Conservation (phyloP, 768 basidiomycete species). For the Saitozyma sp. region DNA sequence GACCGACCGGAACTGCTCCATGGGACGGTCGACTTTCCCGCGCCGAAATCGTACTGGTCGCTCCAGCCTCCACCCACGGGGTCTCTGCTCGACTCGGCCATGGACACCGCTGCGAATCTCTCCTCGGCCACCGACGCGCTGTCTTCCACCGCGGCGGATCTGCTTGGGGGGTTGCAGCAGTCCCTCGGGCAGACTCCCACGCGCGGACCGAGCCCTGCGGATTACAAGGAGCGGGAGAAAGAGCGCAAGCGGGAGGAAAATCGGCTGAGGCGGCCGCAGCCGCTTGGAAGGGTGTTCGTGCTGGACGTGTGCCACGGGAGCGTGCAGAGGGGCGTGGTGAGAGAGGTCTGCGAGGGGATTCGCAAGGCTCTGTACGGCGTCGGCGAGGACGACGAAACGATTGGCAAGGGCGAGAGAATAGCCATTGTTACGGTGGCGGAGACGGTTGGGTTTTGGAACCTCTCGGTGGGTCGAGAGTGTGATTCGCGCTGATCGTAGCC, state of each 20-base stretch:
- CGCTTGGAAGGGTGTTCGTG: slow-evolving; percentile 78
- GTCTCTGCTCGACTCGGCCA: slow-evolving; percentile 52
- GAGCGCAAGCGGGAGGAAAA: slow-evolving; percentile 31
- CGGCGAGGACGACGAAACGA: slow-evolving; percentile 37
- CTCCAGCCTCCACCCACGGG: slow-evolving; percentile 46
- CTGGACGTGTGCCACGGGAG: slow-evolving; percentile 78
- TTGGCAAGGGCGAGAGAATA: slow-evolving; percentile 53
- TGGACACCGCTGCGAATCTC: slow-evolving; percentile 51
- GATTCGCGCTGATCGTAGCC: slow-evolving; percentile 33
- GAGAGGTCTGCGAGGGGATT: slow-evolving; percentile 66
- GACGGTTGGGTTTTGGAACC: slow-evolving; percentile 80
- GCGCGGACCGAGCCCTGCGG: slow-evolving; percentile 31
- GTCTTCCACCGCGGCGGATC: slow-evolving; percentile 41
- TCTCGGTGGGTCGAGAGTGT: slow-evolving; percentile 59
- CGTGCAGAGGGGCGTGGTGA: slow-evolving; percentile 68
- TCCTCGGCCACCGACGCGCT: slow-evolving; percentile 34
- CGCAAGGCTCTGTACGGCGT: slow-evolving; percentile 67
- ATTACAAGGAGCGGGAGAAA: slow-evolving; percentile 30
- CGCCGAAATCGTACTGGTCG: slow-evolving; percentile 83
- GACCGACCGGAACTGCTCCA: slow-evolving; percentile 81
- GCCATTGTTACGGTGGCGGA: slow-evolving; percentile 80
- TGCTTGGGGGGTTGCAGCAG: slow-evolving; percentile 40
- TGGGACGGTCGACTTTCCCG: slow-evolving; percentile 88
- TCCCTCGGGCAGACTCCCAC: slow-evolving; percentile 32
- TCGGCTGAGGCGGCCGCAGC: slow-evolving; percentile 47